Conservation (phyloP, 2,329 filamentous ascomycete species). For the Calycina marina region DNA sequence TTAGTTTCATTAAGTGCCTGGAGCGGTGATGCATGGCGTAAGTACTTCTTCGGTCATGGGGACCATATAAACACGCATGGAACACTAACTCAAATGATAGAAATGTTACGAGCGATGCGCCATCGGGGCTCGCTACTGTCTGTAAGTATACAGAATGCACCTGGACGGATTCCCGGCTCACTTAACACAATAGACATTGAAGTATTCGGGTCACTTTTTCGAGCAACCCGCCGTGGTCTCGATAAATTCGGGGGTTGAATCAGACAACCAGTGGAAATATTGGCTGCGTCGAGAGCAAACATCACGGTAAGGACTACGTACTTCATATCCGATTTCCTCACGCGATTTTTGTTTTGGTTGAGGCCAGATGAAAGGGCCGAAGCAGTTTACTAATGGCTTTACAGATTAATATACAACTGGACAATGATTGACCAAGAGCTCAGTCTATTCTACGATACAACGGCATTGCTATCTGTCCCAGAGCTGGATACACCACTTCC, state of each 20-base stretch:
- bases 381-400: slow-evolving; percentile 13
- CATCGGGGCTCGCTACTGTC: not conserved
- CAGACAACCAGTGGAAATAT: slow-evolving; percentile 39
- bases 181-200: slow-evolving; percentile 39
- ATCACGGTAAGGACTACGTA: slow-evolving; percentile 36
- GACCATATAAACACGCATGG: too few species aligned
- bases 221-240: slow-evolving; percentile 30
- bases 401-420: slow-evolving; percentile 59
- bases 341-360: too few species aligned
- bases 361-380: too few species aligned
- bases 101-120: not conserved
- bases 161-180: slow-evolving; percentile 41
- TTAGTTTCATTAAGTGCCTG: slow-evolving; percentile 56
- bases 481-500: slow-evolving; percentile 53
- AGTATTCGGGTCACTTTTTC: slow-evolving; percentile 53
- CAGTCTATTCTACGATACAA: slow-evolving; percentile 48
- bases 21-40: slow-evolving; percentile 66
- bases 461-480: slow-evolving; percentile 47
- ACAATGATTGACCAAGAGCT: slow-evolving; percentile 62
- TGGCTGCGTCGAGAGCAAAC: slow-evolving; percentile 52
- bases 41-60: too few species aligned
- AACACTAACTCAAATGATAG: not conserved
- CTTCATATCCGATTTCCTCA: not conserved
- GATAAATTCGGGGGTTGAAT: slow-evolving; percentile 25
- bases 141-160: slow-evolving; percentile 28